Conservation (phyloP, 768 basidiomycete species). For the Leccinum disarticulatum region DNA sequence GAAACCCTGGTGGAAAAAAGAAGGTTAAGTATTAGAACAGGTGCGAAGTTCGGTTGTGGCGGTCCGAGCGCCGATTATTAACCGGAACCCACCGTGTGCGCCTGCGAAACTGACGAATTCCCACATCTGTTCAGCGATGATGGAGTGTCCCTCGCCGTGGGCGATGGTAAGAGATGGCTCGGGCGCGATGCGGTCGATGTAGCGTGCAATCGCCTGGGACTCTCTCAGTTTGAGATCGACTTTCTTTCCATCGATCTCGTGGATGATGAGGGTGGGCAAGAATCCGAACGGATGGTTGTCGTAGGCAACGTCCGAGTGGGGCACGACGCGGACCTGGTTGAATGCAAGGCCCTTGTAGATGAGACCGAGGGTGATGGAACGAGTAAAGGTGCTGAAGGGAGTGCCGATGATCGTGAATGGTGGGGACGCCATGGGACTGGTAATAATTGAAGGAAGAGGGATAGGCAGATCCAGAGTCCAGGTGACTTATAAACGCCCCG, state of each 20-base stretch:
- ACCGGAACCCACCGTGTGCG: constrained; percentile 20
- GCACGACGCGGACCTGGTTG: constrained; percentile 24
- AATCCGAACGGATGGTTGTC: constrained; percentile 33
- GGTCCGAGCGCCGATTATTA: neutral
- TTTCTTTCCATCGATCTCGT: constrained; percentile 22
- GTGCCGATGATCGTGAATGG: constrained; percentile 32
- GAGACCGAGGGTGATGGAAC: constrained; percentile 31
- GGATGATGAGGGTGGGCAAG: constrained; percentile 32
- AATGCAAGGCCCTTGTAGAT: constrained; percentile 29
- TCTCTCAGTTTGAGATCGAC: constrained; percentile 30
- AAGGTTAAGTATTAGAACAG: too few relatives aligned
- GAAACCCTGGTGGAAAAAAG: constrained; percentile 22
- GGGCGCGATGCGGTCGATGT: constrained; percentile 32
- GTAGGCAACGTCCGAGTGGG: constrained; percentile 31
- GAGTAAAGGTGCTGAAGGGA: constrained; percentile 35
- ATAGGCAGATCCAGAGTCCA: too few relatives aligned
- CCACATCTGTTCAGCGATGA: constrained; percentile 34
- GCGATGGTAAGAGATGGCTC: constrained; percentile 25
- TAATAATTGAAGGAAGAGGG: neutral
- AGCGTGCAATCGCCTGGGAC: constrained; percentile 29
- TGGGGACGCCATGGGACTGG: constrained; percentile 17
- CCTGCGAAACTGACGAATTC: constrained; percentile 31
- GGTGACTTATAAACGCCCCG: constrained; percentile 5
- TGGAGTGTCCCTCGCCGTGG: constrained; percentile 19
- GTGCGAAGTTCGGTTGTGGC: neutral